Percentiles rank a stretch among this genome's conserved stretches.
Evolutionary conservation across 768 basidiomycete species (phyloP).

Genomic region (Xerocomus spinulosus): DNA sequence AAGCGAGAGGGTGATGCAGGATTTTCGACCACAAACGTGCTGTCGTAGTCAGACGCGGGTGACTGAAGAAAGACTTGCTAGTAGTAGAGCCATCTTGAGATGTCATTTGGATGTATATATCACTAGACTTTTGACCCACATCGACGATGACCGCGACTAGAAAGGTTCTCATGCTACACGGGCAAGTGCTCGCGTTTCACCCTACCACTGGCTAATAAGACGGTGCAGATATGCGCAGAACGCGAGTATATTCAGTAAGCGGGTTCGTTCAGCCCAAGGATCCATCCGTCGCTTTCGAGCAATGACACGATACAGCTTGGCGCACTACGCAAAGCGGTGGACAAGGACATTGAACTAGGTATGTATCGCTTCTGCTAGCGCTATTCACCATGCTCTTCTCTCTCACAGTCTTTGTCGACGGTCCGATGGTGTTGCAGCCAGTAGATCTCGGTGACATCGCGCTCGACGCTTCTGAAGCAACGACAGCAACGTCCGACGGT

Average conservation of each 20-base stretch:
- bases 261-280: conserved; percentile 39
- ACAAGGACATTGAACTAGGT: conserved; percentile 65
- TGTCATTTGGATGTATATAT: too few relatives aligned
- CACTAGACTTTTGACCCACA: too few relatives aligned
- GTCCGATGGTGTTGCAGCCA: conserved; percentile 61
- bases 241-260: conserved; percentile 63
- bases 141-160: conserved; percentile 21
- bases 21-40: conserved; percentile 2
- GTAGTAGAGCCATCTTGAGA: too few relatives aligned
- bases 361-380: conserved; percentile 1
- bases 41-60: not conserved
- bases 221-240: conserved; percentile 64
- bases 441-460: conserved; percentile 47
- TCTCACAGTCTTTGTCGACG: conserved; percentile 66
- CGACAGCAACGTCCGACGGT: conserved; percentile 36
- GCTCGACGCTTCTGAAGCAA: conserved; percentile 38
- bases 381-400: not conserved
- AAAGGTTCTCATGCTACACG: conserved; percentile 45
- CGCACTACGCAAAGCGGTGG: conserved; percentile 66
- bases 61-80: not conserved
- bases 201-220: not conserved
- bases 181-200: conserved; percentile 26
- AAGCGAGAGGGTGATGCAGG: conserved; percentile 26
- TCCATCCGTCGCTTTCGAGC: not conserved
- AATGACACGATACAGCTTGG: conserved; percentile 45